phyloP scores from a whole-genome alignment of 345 rosid species.

The Reutealis trisperma region DNA sequence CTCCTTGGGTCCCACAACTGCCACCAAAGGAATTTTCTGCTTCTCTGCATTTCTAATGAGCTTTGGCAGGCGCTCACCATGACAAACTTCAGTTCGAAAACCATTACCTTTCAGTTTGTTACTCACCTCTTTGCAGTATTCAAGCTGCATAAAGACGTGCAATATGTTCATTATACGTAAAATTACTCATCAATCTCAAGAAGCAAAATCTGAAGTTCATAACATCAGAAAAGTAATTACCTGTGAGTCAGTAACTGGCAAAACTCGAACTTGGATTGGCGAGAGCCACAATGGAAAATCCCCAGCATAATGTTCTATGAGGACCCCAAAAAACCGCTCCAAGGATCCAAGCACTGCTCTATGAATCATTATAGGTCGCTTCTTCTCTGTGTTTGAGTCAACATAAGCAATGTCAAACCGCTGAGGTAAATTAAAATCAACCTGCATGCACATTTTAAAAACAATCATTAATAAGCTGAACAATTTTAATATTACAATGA shows the following conservation, averaged over 20 bases:
- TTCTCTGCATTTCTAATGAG: slow-evolving; percentile 91
- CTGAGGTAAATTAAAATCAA: slow-evolving; percentile 90
- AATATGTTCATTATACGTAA: background rate
- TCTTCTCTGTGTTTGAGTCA: slow-evolving; percentile 74
- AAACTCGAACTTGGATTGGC: slow-evolving; percentile 82
- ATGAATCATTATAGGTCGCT: slow-evolving; percentile 94
- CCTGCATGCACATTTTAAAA: slow-evolving; percentile 43
- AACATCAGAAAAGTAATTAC: slow-evolving; percentile 29
- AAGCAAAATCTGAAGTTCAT: slow-evolving; percentile 6
- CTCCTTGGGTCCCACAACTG: slow-evolving; percentile 89
- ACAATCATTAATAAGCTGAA: background rate
- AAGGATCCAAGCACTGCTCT: slow-evolving; percentile 94
- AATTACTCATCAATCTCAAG: background rate
- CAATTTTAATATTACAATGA: too few species aligned
- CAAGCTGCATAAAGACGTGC: slow-evolving; percentile 46
- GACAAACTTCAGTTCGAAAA: slow-evolving; percentile 77
- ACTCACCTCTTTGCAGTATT: slow-evolving; percentile 62
- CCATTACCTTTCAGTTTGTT: slow-evolving; percentile 56
- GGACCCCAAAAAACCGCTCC: slow-evolving; percentile 92
- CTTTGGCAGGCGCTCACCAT: slow-evolving; percentile 88
- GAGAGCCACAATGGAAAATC: slow-evolving; percentile 95
- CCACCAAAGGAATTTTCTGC: slow-evolving; percentile 90
- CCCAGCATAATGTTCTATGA: slow-evolving; percentile 95
- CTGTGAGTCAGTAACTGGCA: slow-evolving; percentile 93
- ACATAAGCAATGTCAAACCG: slow-evolving; percentile 84